Conservation (phyloP, 106 monocot genomes). For the Xerophyta viscosa region DNA sequence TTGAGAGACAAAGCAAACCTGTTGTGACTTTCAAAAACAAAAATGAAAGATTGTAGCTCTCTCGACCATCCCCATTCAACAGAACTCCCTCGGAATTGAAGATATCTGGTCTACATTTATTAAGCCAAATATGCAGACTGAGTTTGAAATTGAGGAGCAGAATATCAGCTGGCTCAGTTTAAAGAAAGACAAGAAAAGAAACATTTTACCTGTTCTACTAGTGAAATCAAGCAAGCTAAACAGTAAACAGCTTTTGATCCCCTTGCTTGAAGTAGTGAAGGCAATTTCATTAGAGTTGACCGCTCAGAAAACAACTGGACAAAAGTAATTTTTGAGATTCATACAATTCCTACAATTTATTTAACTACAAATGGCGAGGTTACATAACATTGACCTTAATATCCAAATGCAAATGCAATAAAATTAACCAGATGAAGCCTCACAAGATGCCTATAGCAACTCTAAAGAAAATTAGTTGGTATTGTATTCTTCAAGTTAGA, state of each 20-base stretch:
- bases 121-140: no score
- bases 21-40: slow-evolving; percentile 85
- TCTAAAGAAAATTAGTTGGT: no score
- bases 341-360: no score
- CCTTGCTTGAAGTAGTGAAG: slow-evolving; percentile 22
- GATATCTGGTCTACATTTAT: slow-evolving; percentile 50
- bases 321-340: no score
- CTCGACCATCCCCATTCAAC: slow-evolving; percentile 99
- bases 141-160: background rate
- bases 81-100: slow-evolving; percentile 47
- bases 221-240: slow-evolving; percentile 77
- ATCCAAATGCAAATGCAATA: no score
- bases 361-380: no score
- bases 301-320: slow-evolving; percentile 71
- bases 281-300: slow-evolving; percentile 42
- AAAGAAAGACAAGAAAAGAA: background rate
- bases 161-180: no score
- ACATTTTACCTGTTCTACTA: slow-evolving; percentile 74
- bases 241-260: slow-evolving; percentile 70
- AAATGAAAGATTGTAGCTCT: slow-evolving; percentile 94
- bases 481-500: no score
- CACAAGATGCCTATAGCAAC: no score
- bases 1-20: slow-evolving; percentile 30
- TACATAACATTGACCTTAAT: no score
- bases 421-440: no score